Conservation (phyloP, 495 filamentous ascomycete species). For the Penicillium turbatum region DNA sequence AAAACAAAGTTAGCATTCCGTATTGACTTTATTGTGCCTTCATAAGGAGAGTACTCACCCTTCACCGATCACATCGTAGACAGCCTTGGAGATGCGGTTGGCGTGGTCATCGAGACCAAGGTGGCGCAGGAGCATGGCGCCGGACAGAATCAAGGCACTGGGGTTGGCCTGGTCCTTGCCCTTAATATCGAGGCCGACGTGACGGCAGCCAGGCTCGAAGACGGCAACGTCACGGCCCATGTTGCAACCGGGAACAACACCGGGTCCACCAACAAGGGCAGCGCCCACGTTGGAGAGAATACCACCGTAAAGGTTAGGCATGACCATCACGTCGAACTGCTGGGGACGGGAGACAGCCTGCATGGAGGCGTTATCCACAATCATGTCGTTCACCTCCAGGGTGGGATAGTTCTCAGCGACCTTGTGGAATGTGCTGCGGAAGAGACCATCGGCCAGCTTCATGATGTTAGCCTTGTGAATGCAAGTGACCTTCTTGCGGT, state of each 20-base stretch:
- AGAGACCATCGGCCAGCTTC: slow-evolving; percentile 98
- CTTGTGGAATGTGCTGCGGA: slow-evolving; percentile 93
- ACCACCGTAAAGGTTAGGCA: slow-evolving; percentile 98
- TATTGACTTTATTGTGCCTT: slow-evolving; percentile 11
- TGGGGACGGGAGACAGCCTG: slow-evolving; percentile 93
- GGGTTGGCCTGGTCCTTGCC: slow-evolving; percentile 99
- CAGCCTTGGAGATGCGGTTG: slow-evolving; percentile 94
- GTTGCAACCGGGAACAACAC: slow-evolving; percentile 97
- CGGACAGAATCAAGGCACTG: slow-evolving; percentile 88
- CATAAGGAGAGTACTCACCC: slow-evolving; percentile 59
- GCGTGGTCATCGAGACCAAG: slow-evolving; percentile 95
- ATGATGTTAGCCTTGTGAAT: slow-evolving; percentile 99
- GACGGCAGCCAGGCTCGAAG: slow-evolving; percentile 97
- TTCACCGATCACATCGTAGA: slow-evolving; percentile 93
- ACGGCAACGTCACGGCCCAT: slow-evolving; percentile 98
- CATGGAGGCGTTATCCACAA: slow-evolving; percentile 99
- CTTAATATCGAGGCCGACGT: slow-evolving; percentile 98
- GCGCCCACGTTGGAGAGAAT: slow-evolving; percentile 98
- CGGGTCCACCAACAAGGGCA: slow-evolving; percentile 95
- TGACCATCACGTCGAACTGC: slow-evolving; percentile 99
- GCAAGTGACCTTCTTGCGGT: slow-evolving; percentile 97
- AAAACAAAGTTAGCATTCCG: slow-evolving; percentile 15
- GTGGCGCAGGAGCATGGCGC: slow-evolving; percentile 94
- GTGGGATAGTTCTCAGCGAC: slow-evolving; percentile 91
- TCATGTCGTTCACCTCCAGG: slow-evolving; percentile 95